Percentiles rank a stretch among this genome's conserved stretches.
These are phyloP conservation scores for Elsinoe necatrix DNA, from an alignment of 2,329 filamentous ascomycete genomes.

Conservation along the genomic window DNA sequence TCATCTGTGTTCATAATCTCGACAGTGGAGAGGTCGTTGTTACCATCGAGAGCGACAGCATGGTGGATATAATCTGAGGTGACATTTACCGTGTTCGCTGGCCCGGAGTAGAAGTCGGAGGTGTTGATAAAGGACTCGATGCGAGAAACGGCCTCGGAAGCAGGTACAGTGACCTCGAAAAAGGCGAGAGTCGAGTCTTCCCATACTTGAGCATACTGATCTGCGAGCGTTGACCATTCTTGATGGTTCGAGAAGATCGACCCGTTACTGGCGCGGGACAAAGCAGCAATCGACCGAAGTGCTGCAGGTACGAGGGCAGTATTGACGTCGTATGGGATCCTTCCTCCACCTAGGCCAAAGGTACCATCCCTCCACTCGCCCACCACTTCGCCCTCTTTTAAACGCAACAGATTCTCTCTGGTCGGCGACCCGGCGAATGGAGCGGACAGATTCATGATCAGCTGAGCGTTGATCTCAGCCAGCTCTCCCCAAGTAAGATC, in stretches of 20 bases:
- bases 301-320: conserved; percentile 55
- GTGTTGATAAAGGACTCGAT: conserved; percentile 42
- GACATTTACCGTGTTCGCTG: conserved; percentile 37
- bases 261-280: conserved; percentile 37
- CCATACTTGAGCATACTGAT: conserved; percentile 50
- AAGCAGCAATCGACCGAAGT: conserved; percentile 48
- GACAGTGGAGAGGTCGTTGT: conserved; percentile 42
- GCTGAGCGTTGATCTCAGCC: conserved; percentile 45
- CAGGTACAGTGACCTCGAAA: conserved; percentile 44
- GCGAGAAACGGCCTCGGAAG: conserved; percentile 37
- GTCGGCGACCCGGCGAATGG: conserved; percentile 41
- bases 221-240: conserved; percentile 41
- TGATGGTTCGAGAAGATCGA: conserved; percentile 42
- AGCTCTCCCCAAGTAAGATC: conserved; percentile 48
- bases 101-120: conserved; percentile 36
- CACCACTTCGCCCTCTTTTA: conserved; percentile 47
- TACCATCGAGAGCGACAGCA: conserved; percentile 48
- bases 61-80: conserved; percentile 45
- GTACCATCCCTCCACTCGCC: conserved; percentile 57
- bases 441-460: conserved; percentile 49
- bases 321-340: conserved; percentile 59
- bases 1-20: conserved; percentile 56
- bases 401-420: conserved; percentile 48
- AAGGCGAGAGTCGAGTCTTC: conserved; percentile 52
- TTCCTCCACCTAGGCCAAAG: conserved; percentile 52